Conservation (phyloP, 805 yeast species). For the Tanozyma kutaoensis region DNA sequence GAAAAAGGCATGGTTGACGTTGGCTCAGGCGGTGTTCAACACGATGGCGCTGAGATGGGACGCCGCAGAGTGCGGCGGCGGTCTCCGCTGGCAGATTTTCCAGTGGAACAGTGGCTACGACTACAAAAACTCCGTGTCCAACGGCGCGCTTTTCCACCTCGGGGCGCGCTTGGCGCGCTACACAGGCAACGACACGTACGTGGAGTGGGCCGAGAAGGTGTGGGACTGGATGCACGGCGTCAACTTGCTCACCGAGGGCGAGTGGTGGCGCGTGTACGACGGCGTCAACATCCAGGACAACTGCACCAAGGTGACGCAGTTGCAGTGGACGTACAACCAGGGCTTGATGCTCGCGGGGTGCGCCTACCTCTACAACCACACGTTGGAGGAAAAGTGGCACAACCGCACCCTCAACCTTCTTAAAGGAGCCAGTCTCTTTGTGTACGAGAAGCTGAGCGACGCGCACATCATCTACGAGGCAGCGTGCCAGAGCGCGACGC, state of each 20-base stretch:
- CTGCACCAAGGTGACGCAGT: slow-evolving; percentile 45
- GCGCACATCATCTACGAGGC: slow-evolving; percentile 56
- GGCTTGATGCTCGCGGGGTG: slow-evolving; percentile 70
- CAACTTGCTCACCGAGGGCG: slow-evolving; percentile 31
- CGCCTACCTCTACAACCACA: slow-evolving; percentile 68
- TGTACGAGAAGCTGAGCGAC: slow-evolving; percentile 22
- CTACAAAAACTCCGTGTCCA: slow-evolving; percentile 85
- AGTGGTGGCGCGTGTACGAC: slow-evolving; percentile 49
- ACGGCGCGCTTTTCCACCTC: slow-evolving; percentile 77
- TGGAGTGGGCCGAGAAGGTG: slow-evolving; percentile 58
- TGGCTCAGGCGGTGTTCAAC: slow-evolving; percentile 84
- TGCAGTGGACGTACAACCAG: slow-evolving; percentile 81
- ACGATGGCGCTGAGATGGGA: slow-evolving; percentile 92
- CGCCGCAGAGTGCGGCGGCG: slow-evolving; percentile 59
- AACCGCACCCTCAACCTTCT: slow-evolving; percentile 43
- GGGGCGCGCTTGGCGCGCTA: slow-evolving; percentile 82
- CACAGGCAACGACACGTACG: slow-evolving; percentile 61
- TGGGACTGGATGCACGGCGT: slow-evolving; percentile 69
- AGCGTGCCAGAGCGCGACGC: slow-evolving; percentile 54
- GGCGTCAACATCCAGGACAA: slow-evolving; percentile 51
- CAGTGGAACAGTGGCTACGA: slow-evolving; percentile 90
- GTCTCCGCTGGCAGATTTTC: slow-evolving; percentile 93
- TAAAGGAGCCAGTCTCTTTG: slow-evolving; percentile 42
- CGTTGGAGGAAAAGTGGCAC: slow-evolving; percentile 55
- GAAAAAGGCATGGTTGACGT: slow-evolving; percentile 50